Conservation (phyloP, 306 rosid genomes). For the Astragalus membranaceus region DNA sequence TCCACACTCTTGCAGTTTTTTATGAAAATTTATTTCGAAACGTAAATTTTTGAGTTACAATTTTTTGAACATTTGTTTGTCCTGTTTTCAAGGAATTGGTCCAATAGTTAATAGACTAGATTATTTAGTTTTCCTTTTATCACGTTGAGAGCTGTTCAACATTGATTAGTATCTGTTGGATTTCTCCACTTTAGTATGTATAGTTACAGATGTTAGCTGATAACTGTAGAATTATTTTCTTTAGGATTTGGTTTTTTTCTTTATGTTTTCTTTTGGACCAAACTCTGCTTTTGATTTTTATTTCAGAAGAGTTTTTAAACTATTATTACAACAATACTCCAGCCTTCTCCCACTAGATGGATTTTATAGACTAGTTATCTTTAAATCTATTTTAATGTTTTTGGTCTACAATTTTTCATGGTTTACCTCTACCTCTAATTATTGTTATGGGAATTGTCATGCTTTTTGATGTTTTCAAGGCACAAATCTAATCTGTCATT, state of each 20-base stretch:
- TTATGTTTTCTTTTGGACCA: neutral
- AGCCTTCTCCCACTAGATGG: neutral
- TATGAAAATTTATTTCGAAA: neutral
- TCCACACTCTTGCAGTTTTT: neutral
- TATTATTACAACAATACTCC: neutral
- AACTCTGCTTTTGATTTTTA: slow-evolving; percentile 1
- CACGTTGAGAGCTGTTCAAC: neutral
- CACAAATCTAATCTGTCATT: neutral
- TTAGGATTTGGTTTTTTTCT: neutral
- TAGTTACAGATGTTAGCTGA: neutral
- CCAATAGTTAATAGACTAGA: neutral
- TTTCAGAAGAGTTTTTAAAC: neutral
- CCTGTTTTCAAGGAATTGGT: neutral
- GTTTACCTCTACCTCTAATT: neutral
- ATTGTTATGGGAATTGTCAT: neutral
- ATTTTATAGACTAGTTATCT: neutral
- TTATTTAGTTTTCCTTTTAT: neutral
- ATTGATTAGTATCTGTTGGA: neutral
- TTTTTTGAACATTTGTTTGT: neutral
- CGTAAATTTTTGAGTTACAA: neutral
- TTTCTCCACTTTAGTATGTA: neutral
- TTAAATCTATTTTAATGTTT: neutral
- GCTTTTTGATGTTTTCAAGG: neutral
- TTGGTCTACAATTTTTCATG: neutral
- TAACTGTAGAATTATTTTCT: neutral